A percentile compares a stretch with the other conserved stretches of the same genome.
phyloP scores from a whole-genome alignment of 148 eudicot species.

The Amaranthus cruentus region DNA sequence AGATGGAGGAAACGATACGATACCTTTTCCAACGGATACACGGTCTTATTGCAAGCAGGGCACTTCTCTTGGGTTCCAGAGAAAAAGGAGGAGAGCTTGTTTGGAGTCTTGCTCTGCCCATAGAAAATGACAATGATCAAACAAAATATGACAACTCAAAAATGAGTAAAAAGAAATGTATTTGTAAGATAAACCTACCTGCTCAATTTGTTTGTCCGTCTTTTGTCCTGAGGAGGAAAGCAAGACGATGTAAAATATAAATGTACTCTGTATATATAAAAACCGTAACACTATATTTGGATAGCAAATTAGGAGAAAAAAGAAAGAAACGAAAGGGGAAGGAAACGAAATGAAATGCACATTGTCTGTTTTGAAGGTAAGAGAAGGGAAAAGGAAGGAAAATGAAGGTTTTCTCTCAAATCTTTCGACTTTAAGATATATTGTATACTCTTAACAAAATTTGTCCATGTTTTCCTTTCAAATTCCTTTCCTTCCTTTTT shows the following conservation, averaged over 20 bases:
- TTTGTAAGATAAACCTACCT: conserved; percentile 34
- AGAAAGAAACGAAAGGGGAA: too few relatives aligned
- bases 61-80: conserved; percentile 90
- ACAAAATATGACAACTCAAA: not conserved
- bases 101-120: conserved; percentile 57
- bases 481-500: too few relatives aligned
- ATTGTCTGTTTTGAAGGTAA: too few relatives aligned
- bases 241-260: not conserved
- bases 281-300: too few relatives aligned
- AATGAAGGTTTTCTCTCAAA: too few relatives aligned
- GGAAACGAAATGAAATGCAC: too few relatives aligned
- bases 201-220: conserved; percentile 50
- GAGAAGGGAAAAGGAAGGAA: too few relatives aligned
- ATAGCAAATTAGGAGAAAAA: too few relatives aligned
- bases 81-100: conserved; percentile 63
- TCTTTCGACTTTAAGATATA: too few relatives aligned
- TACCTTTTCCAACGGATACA: conserved; percentile 92
- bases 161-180: not conserved
- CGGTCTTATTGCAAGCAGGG: conserved; percentile 71
- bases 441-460: too few relatives aligned
- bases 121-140: not conserved
- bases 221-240: conserved; percentile 28
- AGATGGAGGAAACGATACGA: not conserved
- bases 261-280: too few relatives aligned
- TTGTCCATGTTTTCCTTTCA: too few relatives aligned